These are phyloP conservation scores for Periconia sp. DNA, from an alignment of 2,329 filamentous ascomycete genomes.

Conservation along the genomic window DNA sequence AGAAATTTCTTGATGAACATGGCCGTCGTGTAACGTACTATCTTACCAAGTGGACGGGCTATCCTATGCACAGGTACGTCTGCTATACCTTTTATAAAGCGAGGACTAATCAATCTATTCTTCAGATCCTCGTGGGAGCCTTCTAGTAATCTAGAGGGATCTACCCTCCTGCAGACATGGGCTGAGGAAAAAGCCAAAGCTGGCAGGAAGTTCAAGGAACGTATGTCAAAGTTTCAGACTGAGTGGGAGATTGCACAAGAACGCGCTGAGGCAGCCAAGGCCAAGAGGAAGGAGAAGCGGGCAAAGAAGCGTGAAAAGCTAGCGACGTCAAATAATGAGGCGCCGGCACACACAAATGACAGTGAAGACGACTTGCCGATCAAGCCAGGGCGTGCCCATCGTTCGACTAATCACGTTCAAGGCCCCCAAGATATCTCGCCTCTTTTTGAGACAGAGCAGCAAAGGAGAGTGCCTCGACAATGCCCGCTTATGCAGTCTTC, in stretches of 20 bases:
- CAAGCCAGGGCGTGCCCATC: too few relatives aligned
- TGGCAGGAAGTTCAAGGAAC: too few relatives aligned
- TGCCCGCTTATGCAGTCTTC: too few relatives aligned
- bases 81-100: too few relatives aligned
- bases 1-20: conserved; percentile 57
- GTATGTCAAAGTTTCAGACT: too few relatives aligned
- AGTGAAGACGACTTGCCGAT: conserved; percentile 21
- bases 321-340: background rate
- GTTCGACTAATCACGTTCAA: too few relatives aligned
- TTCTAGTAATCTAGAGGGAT: conserved; percentile 14
- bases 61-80: conserved; percentile 50
- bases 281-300: conserved; percentile 18
- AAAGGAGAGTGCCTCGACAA: too few relatives aligned
- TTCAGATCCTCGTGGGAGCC: conserved; percentile 38
- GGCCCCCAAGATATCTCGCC: too few relatives aligned
- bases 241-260: conserved; percentile 13
- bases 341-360: conserved; percentile 10
- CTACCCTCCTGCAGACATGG: conserved; percentile 18
- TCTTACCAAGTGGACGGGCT: conserved; percentile 70
- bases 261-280: conserved; percentile 8
- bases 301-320: conserved; percentile 20
- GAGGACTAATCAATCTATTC: too few relatives aligned
- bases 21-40: conserved; percentile 51
- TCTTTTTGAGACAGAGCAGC: too few relatives aligned
- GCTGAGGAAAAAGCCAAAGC: conserved; percentile 13